Evolutionary conservation across 495 filamentous ascomycete species (phyloP), one percentile per base, ranked within the genome.

Genomic region (Melanomma pulvis-pyrius): DNA sequence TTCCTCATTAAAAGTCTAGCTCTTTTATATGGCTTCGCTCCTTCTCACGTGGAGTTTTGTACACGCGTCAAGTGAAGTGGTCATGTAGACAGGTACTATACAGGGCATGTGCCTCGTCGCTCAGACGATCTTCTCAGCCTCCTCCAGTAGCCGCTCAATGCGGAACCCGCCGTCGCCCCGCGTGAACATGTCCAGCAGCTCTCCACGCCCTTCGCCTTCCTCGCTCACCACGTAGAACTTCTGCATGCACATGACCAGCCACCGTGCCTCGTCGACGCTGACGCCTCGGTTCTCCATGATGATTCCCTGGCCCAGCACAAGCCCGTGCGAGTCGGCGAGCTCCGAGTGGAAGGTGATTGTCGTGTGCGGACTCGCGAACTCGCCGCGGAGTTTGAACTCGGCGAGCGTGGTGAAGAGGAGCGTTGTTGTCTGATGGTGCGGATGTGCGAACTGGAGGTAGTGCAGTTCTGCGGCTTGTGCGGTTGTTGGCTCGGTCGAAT

Each of bases 211-310:
- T 25, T 49, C 52, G 1, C 83, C 80, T 29, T 78, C 78, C 28
- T 71, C 74, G 11, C 80, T 80, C 1, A 82, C 83, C 15, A 88
- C 92, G 74, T 98, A 98, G 76, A 98, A 98, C 77, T 91, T 88
- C 83, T 98, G 94, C 80, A 98, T 77, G 50, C 92, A 91, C 83
- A 96, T 90, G n/a, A 96, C 82, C 70, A 98, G 74, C 92, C 90
- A 97, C 75, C 84, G 85, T 26, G 89, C 92, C 73, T 98, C 88
- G 17, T 91, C 81, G 1, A 90, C 87, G 19, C 80, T 88, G 15
- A 97, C 86, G 1, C 94, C 93, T 9, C 87, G 75, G 1, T 90
- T 89, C 52, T 88, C 87, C 66, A 90, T 81, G 30, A 98, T 89
- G 63, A 80, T 79, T 1, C 94, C 94, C 68, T 92, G 87, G 82